Percentiles rank a stretch among this genome's conserved stretches.
phyloP scores from a whole-genome alignment of 768 basidiomycete species.

The Solioccasus polychromus region DNA sequence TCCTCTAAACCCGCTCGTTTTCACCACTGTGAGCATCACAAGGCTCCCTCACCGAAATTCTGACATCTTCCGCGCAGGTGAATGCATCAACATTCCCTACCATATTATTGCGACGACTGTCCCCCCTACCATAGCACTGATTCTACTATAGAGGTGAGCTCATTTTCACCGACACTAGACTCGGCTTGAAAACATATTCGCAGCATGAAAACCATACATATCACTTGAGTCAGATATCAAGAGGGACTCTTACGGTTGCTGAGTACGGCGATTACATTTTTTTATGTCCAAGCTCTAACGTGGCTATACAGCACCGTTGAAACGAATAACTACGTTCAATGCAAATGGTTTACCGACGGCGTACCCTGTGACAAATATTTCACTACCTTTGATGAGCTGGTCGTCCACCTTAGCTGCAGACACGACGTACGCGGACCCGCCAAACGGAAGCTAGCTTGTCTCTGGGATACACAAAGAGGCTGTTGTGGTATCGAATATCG shows the following conservation, averaged over 20 bases:
- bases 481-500: not conserved
- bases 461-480: not conserved
- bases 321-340: not conserved
- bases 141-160: too few species aligned
- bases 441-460: not conserved
- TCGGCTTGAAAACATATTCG: too few species aligned
- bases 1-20: too few species aligned
- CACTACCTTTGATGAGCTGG: not conserved
- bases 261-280: not conserved
- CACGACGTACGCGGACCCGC: not conserved
- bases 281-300: not conserved
- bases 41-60: too few species aligned
- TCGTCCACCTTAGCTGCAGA: not conserved
- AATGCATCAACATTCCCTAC: too few species aligned
- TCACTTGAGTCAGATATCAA: not conserved
- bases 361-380: not conserved
- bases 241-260: too few species aligned
- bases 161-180: too few species aligned
- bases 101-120: too few species aligned
- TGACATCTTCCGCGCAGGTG: too few species aligned
- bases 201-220: too few species aligned
- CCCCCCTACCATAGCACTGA: too few species aligned
- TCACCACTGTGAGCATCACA: too few species aligned
- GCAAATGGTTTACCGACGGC: not conserved
- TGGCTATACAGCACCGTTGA: not conserved